A percentile compares a stretch with the other conserved stretches of the same genome.
Evolutionary conservation across 345 rosid species (phyloP).

Genomic region (Orychophragmus violaceus): DNA sequence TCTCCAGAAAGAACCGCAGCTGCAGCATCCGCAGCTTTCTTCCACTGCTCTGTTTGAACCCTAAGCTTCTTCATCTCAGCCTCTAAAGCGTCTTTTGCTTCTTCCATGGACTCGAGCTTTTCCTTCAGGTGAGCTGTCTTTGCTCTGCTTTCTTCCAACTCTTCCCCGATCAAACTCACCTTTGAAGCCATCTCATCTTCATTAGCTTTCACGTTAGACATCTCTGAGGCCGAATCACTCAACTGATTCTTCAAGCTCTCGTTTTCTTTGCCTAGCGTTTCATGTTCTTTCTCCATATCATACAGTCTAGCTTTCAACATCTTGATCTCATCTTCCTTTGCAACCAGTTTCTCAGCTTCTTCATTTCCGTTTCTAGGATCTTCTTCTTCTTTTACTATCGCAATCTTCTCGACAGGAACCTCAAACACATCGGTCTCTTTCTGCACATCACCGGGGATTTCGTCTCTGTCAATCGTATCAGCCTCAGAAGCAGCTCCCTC

Average conservation of each 20-base stretch:
- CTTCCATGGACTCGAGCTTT: constrained; percentile 49
- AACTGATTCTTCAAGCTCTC: constrained; percentile 53
- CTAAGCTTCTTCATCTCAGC: constrained; percentile 76
- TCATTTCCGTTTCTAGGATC: constrained; percentile 13
- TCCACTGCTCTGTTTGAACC: constrained; percentile 95
- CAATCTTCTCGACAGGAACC: constrained; percentile 48
- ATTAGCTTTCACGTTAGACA: constrained; percentile 37
- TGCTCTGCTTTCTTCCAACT: constrained; percentile 54
- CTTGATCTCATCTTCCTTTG: constrained; percentile 51
- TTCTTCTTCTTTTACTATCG: constrained; percentile 29
- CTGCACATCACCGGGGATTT: constrained; percentile 34
- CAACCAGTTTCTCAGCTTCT: constrained; percentile 31
- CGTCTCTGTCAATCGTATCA: constrained; percentile 34
- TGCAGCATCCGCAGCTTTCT: constrained; percentile 93
- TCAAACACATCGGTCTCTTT: constrained; percentile 72
- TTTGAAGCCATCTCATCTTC: constrained; percentile 45
- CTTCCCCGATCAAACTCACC: constrained; percentile 47
- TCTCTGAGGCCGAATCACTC: constrained; percentile 33
- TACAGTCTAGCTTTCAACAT: constrained; percentile 48
- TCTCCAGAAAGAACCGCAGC: constrained; percentile 78
- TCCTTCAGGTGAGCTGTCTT: constrained; percentile 38
- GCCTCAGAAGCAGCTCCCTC: constrained; percentile 20
- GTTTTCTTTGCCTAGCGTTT: constrained; percentile 40
- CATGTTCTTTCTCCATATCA: constrained; percentile 55
- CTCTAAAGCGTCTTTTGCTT: constrained; percentile 55